These are phyloP conservation scores for Silene coronaria DNA, from an alignment of 179 eudicot species.

Conservation along the genomic window DNA sequence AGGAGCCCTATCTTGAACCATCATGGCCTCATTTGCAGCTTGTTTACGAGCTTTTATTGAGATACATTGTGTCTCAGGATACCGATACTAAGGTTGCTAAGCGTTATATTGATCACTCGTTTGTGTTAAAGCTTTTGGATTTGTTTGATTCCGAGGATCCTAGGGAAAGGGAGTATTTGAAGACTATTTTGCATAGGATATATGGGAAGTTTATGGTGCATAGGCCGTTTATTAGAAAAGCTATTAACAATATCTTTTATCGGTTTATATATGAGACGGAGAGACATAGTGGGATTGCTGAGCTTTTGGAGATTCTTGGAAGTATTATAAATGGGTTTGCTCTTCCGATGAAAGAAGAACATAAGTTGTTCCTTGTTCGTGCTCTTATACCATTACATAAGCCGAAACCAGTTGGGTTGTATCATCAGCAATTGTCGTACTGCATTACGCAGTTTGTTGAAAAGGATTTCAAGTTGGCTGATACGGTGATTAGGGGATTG, in stretches of 20 bases:
- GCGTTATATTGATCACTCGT: constrained; percentile 56
- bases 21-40: constrained; percentile 68
- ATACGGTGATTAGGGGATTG: constrained; percentile 54
- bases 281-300: constrained; percentile 60
- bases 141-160: constrained; percentile 70
- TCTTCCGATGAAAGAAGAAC: constrained; percentile 71
- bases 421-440: constrained; percentile 60
- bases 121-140: constrained; percentile 56
- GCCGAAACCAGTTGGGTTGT: constrained; percentile 44
- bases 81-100: constrained; percentile 63
- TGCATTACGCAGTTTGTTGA: constrained; percentile 65
- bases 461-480: constrained; percentile 59
- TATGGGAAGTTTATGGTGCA: constrained; percentile 73
- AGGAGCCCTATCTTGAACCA: constrained; percentile 57
- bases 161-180: constrained; percentile 62
- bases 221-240: constrained; percentile 65
- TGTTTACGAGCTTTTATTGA: constrained; percentile 58
- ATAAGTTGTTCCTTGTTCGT: constrained; percentile 55
- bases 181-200: constrained; percentile 56
- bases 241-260: constrained; percentile 56
- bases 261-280: constrained; percentile 58
- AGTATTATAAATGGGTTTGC: constrained; percentile 74
- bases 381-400: constrained; percentile 64
- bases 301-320: constrained; percentile 67
- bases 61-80: constrained; percentile 56